Conservation (phyloP, 129 eudicot species). For the Tanacetum coccineum region DNA sequence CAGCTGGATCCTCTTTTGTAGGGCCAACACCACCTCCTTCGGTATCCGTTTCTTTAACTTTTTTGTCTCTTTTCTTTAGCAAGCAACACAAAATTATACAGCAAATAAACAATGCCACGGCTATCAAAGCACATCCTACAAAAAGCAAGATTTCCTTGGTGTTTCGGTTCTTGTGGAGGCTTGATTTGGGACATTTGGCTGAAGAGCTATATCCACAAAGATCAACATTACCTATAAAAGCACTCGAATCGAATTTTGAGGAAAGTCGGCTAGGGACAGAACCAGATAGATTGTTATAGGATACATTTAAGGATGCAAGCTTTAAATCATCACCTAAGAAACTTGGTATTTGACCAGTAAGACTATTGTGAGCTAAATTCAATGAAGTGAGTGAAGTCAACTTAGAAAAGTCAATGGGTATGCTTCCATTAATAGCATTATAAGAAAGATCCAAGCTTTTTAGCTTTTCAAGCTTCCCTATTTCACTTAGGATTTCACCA, state of each 20-base stretch:
- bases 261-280: slow-evolving; percentile 50
- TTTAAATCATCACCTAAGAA: slow-evolving; percentile 52
- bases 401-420: too few relatives aligned
- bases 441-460: slow-evolving; percentile 56
- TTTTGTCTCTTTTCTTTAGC: slow-evolving; percentile 38
- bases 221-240: slow-evolving; percentile 63
- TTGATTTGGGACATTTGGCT: slow-evolving; percentile 40
- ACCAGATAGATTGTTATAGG: slow-evolving; percentile 77
- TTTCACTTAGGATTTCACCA: slow-evolving; percentile 44
- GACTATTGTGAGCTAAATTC: slow-evolving; percentile 49
- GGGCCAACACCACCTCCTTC: slow-evolving; percentile 33
- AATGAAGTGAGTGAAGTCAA: too few relatives aligned
- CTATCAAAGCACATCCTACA: too few relatives aligned
- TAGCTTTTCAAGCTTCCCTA: slow-evolving; percentile 50
- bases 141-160: slow-evolving; percentile 57
- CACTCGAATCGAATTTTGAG: slow-evolving; percentile 54
- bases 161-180: slow-evolving; percentile 32
- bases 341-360: slow-evolving; percentile 59
- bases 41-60: slow-evolving; percentile 34
- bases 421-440: slow-evolving; percentile 56
- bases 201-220: slow-evolving; percentile 71
- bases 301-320: slow-evolving; percentile 64
- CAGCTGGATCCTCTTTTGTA: slow-evolving; percentile 47
- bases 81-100: slow-evolving; percentile 59
- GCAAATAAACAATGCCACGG: too few relatives aligned